Evolutionary conservation across 2,329 filamentous ascomycete species (phyloP).

Genomic region (Alternaria sp.): DNA sequence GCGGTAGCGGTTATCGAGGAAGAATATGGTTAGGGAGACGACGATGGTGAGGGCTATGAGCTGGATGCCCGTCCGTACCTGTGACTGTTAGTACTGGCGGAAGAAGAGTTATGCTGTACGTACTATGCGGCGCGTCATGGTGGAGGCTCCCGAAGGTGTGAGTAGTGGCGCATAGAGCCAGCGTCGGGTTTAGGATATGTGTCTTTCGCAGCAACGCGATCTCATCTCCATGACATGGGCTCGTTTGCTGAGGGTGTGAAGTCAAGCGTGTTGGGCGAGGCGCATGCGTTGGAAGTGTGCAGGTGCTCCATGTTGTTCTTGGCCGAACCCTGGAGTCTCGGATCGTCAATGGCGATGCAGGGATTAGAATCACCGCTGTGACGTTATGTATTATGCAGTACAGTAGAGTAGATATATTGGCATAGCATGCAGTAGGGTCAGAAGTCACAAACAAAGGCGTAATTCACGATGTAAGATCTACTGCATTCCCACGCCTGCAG

Average conservation of each 20-base stretch:
- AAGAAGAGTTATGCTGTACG: slow-evolving; percentile 4
- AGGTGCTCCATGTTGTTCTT: slow-evolving; percentile 20
- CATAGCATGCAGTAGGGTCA: no score
- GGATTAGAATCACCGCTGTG: neutral
- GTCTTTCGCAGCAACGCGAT: slow-evolving; percentile 1
- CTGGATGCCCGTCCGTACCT: slow-evolving; percentile 73
- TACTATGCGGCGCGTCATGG: slow-evolving; percentile 52
- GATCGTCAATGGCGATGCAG: slow-evolving; percentile 24
- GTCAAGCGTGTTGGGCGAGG: slow-evolving; percentile 4
- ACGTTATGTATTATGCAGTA: neutral
- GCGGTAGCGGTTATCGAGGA: slow-evolving; percentile 87
- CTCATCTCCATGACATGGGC: slow-evolving; percentile 22
- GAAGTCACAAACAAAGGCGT: no score
- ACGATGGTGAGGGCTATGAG: slow-evolving; percentile 70
- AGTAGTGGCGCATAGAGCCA: slow-evolving; percentile 18
- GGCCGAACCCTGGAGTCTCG: slow-evolving; percentile 19
- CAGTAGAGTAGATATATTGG: neutral
- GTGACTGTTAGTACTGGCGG: slow-evolving; percentile 19
- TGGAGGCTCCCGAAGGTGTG: slow-evolving; percentile 21
- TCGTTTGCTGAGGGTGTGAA: neutral
- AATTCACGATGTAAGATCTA: neutral
- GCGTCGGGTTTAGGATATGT: slow-evolving; percentile 7
- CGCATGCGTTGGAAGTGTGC: slow-evolving; percentile 13
- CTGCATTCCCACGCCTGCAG: neutral
- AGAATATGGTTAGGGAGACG: slow-evolving; percentile 71